These are phyloP conservation scores for Vitis hybrid DNA, from an alignment of 177 flowering plant genomes.

Conservation along the genomic window DNA sequence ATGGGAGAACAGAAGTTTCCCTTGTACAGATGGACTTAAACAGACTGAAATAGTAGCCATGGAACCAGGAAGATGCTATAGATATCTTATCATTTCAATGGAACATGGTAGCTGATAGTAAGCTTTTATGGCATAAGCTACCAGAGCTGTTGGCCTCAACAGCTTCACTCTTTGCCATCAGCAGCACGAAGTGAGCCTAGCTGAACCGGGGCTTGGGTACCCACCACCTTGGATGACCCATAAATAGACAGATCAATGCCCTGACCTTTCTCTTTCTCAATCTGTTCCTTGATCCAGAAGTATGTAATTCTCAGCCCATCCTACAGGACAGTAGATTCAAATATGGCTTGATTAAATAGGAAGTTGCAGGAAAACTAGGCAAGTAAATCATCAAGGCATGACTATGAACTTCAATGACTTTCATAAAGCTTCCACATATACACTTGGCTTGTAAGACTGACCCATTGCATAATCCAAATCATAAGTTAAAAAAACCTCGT, in stretches of 20 bases:
- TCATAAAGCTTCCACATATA: neutral
- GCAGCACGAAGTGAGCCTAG: conserved; percentile 98
- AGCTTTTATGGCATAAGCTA: too few relatives aligned
- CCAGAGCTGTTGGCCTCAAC: neutral
- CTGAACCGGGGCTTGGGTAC: conserved; percentile 97
- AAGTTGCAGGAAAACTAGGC: neutral
- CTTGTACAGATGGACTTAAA: neutral
- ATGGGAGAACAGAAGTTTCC: neutral
- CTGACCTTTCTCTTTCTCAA: conserved; percentile 81
- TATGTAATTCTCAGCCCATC: conserved; percentile 95
- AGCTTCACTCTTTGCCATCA: conserved; percentile 87
- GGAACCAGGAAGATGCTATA: too few relatives aligned
- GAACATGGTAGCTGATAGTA: too few relatives aligned
- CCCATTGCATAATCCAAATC: too few relatives aligned
- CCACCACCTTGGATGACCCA: conserved; percentile 96
- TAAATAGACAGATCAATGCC: conserved; percentile 72
- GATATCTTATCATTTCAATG: too few relatives aligned
- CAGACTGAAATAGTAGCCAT: too few relatives aligned
- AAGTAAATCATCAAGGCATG: neutral
- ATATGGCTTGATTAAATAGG: neutral
- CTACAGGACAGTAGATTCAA: conserved; percentile 33
- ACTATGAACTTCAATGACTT: neutral
- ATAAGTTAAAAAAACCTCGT: too few relatives aligned
- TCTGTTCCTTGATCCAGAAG: conserved; percentile 95
- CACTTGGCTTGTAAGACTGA: too few relatives aligned